A percentile compares a stretch with the other conserved stretches of the same genome.
Evolutionary conservation across 164 flowering plant genomes (phyloP).

Genomic region (Pachysandra terminalis): DNA sequence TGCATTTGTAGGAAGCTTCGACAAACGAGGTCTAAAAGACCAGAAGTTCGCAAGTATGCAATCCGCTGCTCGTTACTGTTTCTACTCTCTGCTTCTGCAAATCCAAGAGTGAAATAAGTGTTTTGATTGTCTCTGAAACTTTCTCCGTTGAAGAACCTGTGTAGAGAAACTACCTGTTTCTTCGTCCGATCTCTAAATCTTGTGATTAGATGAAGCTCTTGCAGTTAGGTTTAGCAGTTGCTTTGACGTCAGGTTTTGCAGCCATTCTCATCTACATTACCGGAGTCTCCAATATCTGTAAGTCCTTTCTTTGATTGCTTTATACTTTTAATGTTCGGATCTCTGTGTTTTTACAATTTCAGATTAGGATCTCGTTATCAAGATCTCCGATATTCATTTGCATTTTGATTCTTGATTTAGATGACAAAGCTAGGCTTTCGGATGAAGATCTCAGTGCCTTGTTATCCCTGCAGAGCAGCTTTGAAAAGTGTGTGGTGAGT

Average conservation of each 20-base stretch:
- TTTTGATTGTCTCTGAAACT: neutral
- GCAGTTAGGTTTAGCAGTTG: conserved; percentile 45
- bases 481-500: conserved; percentile 91
- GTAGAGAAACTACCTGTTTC: neutral
- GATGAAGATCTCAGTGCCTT: conserved; percentile 67
- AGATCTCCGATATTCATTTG: neutral
- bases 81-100: no score
- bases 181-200: neutral
- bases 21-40: no score
- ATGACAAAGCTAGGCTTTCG: conserved; percentile 29
- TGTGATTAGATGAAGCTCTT: conserved; percentile 55
- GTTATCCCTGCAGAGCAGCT: conserved; percentile 47
- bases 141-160: neutral
- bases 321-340: neutral
- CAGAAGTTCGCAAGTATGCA: no score
- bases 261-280: conserved; percentile 70
- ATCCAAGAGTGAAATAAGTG: neutral
- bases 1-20: no score
- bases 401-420: conserved; percentile 30
- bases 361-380: neutral
- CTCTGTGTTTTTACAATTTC: neutral
- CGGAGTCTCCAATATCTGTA: conserved; percentile 57
- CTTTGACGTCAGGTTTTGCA: conserved; percentile 53
- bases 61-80: no score
- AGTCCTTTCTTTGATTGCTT: neutral